Evolutionary conservation across 148 eudicot species (phyloP).

Genomic region (Linanthus parryae): DNA sequence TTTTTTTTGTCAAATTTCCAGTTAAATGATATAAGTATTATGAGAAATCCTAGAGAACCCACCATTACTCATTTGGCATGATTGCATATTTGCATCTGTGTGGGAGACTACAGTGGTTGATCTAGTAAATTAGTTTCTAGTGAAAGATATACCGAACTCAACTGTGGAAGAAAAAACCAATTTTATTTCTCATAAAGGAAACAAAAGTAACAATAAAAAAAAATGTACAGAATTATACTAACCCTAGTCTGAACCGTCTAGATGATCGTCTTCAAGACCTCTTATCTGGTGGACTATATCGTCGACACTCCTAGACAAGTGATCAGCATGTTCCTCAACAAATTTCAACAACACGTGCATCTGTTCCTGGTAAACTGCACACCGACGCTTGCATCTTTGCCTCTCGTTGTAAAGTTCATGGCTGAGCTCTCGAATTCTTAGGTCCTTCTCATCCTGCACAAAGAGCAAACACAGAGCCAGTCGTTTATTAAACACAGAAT

Average conservation of each 20-base stretch:
- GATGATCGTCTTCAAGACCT: constrained; percentile 14
- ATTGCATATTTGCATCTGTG: not conserved
- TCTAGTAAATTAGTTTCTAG: not conserved
- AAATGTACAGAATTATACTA: not conserved
- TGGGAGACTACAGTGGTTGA: not conserved
- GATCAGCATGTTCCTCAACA: constrained; percentile 21
- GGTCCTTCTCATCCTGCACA: constrained; percentile 28
- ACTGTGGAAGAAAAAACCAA: not conserved
- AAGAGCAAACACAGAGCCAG: not conserved
- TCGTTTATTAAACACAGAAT: too few relatives aligned
- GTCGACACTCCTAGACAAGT: constrained; percentile 20
- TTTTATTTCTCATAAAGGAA: not conserved
- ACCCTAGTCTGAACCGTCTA: constrained; percentile 10
- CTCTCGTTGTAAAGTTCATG: constrained; percentile 25
- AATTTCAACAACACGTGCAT: constrained; percentile 14
- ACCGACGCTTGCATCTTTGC: constrained; percentile 16
- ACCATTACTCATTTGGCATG: too few relatives aligned
- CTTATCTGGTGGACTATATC: constrained; percentile 17
- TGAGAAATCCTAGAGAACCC: too few relatives aligned
- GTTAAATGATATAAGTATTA: too few relatives aligned
- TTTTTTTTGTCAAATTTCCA: too few relatives aligned
- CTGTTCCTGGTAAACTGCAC: constrained; percentile 26
- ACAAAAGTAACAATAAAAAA: not conserved
- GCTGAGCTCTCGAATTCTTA: constrained; percentile 25
- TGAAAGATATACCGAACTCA: not conserved